Evolutionary conservation across 164 flowering plant species (phyloP), one percentile per base, ranked within the genome.

Genomic region (Euptelea pleiosperma): DNA sequence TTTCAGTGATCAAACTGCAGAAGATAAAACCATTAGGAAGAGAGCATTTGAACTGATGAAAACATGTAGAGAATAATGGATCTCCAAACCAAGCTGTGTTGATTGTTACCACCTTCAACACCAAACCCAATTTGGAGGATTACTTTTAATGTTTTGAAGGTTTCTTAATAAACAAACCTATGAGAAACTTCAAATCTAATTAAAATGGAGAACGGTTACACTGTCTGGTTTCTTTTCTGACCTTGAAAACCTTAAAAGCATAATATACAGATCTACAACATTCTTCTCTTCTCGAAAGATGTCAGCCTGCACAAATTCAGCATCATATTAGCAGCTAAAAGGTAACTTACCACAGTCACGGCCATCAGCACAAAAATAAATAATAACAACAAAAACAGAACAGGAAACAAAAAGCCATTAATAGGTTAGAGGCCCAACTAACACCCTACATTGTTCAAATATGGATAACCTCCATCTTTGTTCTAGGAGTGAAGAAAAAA

Each of bases 171-270:
- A 22, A 21, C 42, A 12, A 55, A 55, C 14, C n/a, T 3, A 5
- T 15, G 2, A 34, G 1, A 45, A 44, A 42, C 11, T n/a, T 10
- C 6, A 44, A 44, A 2, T 43, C 16, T 43, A 26, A 4, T 39
- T 16, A 11, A 45, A 46, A 45, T 5, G 16, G 18, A 47, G 21
- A 56, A 22, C 34, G 31, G 6, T 42, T 26, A 34, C 36, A 26
- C 16, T 12, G 19, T 51, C 30, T 8, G 3, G 28, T 22, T 51
- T 19, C 5, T 59, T 58, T 51, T 25, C 82, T 77, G 55, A 87
- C 97, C 98, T 87, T 57, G 97, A 93, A 81, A 80, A 93, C 50
- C 98, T 73, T 42, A 93, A 69, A 3, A 93, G 87, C 92, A 93
- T 84, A 36, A 90, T 65, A 57, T 90, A 93, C 19, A 90, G 70